Percentiles rank a stretch among this genome's conserved stretches.
phyloP scores from a whole-genome alignment of 805 yeast species.

The Starmerella sirachaensis region DNA sequence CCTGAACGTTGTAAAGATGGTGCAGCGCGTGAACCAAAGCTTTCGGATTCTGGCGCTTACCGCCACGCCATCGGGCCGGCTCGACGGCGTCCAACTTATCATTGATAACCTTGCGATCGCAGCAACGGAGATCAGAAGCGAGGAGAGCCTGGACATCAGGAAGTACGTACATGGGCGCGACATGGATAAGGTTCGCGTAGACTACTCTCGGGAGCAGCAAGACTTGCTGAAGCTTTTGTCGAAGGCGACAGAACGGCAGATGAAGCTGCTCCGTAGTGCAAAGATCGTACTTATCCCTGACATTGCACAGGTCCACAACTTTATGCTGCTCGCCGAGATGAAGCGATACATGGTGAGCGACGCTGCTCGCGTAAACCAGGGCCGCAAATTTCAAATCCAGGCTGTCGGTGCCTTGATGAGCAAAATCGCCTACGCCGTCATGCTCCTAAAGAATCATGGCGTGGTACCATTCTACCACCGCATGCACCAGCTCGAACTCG shows the following conservation, averaged over 20 bases:
- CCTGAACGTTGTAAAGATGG: slow-evolving; percentile 61
- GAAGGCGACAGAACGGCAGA: slow-evolving; percentile 54
- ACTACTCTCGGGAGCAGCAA: slow-evolving; percentile 41
- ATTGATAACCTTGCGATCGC: slow-evolving; percentile 64
- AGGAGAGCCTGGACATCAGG: slow-evolving; percentile 65
- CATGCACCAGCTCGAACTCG: slow-evolving; percentile 39
- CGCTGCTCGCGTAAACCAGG: slow-evolving; percentile 18
- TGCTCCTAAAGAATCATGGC: slow-evolving; percentile 66
- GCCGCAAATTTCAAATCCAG: slow-evolving; percentile 20
- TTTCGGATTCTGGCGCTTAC: slow-evolving; percentile 76
- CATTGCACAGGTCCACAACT: slow-evolving; percentile 37
- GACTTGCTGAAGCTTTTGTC: slow-evolving; percentile 44
- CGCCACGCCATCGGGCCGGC: slow-evolving; percentile 88
- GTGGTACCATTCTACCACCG: slow-evolving; percentile 61
- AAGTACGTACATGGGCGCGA: slow-evolving; percentile 62
- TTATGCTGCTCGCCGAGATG: slow-evolving; percentile 46
- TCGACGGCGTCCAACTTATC: slow-evolving; percentile 79
- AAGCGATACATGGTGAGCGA: slow-evolving; percentile 31
- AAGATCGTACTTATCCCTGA: slow-evolving; percentile 54
- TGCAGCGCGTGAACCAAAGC: slow-evolving; percentile 50
- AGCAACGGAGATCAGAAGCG: slow-evolving; percentile 73
- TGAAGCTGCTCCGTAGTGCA: slow-evolving; percentile 50
- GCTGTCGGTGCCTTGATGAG: slow-evolving; percentile 44
- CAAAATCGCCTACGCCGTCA: slow-evolving; percentile 47
- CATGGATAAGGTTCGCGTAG: slow-evolving; percentile 48